phyloP scores from a whole-genome alignment of 257 asterid species.

The Przewalskia tangutica region DNA sequence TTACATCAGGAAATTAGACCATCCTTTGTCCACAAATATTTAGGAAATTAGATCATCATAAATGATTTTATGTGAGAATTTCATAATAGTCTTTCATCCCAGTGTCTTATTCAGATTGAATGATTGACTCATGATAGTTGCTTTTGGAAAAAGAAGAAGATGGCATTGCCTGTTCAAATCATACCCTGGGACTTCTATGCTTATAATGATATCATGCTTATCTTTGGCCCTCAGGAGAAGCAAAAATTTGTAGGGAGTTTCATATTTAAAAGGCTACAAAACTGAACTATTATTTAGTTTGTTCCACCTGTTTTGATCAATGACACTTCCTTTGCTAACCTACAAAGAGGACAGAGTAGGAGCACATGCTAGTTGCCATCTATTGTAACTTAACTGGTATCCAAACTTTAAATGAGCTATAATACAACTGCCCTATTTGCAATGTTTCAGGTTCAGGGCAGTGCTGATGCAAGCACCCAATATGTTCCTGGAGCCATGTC shows the following conservation, averaged over 20 bases:
- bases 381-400: background rate
- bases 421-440: background rate
- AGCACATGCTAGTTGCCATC: background rate
- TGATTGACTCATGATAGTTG: background rate
- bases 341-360: background rate
- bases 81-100: background rate
- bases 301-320: background rate
- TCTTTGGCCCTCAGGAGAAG: background rate
- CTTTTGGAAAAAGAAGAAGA: background rate
- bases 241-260: background rate
- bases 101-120: no score
- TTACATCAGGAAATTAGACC: background rate
- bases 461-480: conserved; percentile 9
- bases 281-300: background rate
- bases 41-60: background rate
- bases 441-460: conserved; percentile 23
- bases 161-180: background rate
- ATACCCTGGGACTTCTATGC: background rate
- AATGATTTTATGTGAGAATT: background rate
- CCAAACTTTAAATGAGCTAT: background rate
- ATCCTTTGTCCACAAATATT: background rate
- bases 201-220: background rate
- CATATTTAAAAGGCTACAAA: background rate
- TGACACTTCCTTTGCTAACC: background rate
- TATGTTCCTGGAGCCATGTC: conserved; percentile 23